Evolutionary conservation across 768 basidiomycete genomes (phyloP).

Genomic region (Rhodotorula babjevae): DNA sequence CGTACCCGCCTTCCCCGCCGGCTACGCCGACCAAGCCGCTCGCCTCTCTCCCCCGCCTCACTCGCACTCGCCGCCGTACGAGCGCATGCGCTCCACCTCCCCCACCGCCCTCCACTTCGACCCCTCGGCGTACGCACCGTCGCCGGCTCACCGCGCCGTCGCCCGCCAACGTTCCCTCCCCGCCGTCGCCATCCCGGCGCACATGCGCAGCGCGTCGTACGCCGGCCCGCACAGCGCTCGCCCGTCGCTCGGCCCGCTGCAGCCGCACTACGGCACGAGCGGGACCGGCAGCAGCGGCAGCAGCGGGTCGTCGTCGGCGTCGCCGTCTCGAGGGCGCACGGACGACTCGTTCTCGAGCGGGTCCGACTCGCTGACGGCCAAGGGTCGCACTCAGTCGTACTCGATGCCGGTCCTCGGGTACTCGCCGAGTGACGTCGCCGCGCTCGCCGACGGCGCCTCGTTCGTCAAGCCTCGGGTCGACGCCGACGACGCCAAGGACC

Average conservation of each 20-base stretch:
- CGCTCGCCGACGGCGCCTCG: not conserved
- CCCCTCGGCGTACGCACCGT: not conserved
- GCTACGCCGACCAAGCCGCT: not conserved
- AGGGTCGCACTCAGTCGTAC: not conserved
- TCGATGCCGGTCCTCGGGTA: not conserved
- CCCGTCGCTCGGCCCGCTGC: conserved; percentile 1
- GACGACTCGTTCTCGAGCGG: conserved; percentile 11
- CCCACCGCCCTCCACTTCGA: not conserved
- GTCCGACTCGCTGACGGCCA: not conserved
- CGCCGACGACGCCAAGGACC: not conserved
- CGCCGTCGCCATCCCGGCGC: conserved; percentile 11
- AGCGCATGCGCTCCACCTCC: conserved; percentile 14
- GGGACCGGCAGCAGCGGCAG: not conserved
- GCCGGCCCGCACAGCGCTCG: not conserved
- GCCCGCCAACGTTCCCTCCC: not conserved
- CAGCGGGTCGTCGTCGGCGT: not conserved
- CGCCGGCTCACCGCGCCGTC: not conserved
- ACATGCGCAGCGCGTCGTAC: conserved; percentile 1
- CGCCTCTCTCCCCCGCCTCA: not conserved
- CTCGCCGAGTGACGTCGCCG: not conserved
- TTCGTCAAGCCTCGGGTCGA: too few species aligned
- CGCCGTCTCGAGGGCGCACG: conserved; percentile 1
- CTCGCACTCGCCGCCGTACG: not conserved
- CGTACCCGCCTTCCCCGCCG: not conserved
- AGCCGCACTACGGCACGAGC: not conserved